Conservation (phyloP, 1,284 basidiomycete species). For the Clitocybe nebularis region DNA sequence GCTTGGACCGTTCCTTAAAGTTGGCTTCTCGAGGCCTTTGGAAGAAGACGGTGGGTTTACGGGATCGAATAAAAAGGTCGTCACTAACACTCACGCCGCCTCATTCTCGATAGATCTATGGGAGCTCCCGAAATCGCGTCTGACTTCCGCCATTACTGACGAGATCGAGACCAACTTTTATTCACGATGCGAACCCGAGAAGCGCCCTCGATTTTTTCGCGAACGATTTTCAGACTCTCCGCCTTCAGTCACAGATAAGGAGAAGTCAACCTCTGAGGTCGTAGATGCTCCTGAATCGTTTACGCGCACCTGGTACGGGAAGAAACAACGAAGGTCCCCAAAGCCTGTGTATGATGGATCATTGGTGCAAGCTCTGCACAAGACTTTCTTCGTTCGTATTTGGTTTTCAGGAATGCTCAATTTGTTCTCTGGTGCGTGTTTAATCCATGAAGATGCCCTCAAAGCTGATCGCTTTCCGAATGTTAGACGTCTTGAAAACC, state of each 20-base stretch:
- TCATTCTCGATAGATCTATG: constrained; percentile 34
- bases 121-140: constrained; percentile 30
- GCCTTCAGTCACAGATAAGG: neutral
- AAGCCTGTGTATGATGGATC: constrained; percentile 48
- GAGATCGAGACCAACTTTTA: constrained; percentile 41
- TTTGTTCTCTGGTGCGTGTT: constrained; percentile 43
- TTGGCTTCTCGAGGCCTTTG: constrained; percentile 39
- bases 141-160: constrained; percentile 32
- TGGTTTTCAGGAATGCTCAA: constrained; percentile 55
- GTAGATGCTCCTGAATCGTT: neutral
- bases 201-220: constrained; percentile 32
- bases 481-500: constrained; percentile 51
- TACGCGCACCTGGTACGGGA: constrained; percentile 1
- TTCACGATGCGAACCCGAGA: constrained; percentile 42
- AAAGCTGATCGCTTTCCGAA: neutral
- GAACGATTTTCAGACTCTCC: constrained; percentile 5
- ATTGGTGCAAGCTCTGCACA: constrained; percentile 55
- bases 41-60: constrained; percentile 34
- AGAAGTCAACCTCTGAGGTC: constrained; percentile 5
- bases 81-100: neutral
- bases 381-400: constrained; percentile 51
- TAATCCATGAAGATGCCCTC: neutral
- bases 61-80: too few species aligned
- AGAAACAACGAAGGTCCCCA: constrained; percentile 7
- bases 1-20: constrained; percentile 34